Evolutionary conservation across 2,329 filamentous ascomycete species (phyloP).

Genomic region (Clarireedia sp.): DNA sequence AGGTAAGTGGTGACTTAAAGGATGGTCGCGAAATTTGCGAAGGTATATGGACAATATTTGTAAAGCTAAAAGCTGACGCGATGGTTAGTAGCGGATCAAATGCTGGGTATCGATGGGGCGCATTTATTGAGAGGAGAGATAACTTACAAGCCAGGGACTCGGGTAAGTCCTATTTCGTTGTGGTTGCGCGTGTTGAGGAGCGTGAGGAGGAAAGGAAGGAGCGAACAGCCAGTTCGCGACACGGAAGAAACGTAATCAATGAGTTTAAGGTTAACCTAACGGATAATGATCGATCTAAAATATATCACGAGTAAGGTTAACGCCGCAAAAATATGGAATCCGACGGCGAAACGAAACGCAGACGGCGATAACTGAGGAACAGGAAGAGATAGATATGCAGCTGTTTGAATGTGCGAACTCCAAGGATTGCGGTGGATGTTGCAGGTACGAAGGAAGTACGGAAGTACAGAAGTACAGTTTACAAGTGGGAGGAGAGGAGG

Average conservation of each 20-base stretch:
- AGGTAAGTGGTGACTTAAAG: background rate
- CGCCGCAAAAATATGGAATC: background rate
- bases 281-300: too few relatives aligned
- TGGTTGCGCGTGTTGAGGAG: background rate
- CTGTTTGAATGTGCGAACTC: background rate
- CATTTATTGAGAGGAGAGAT: background rate
- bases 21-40: background rate
- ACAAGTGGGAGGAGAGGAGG: background rate
- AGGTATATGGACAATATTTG: background rate
- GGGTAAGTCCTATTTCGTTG: background rate
- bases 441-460: background rate
- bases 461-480: background rate
- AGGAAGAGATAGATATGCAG: background rate
- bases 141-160: background rate
- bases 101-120: background rate
- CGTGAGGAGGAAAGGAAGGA: background rate
- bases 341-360: background rate
- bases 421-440: background rate
- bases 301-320: too few relatives aligned
- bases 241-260: constrained; percentile 1
- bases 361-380: background rate
- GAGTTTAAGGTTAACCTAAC: too few relatives aligned
- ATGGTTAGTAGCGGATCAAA: background rate
- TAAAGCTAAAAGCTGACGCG: background rate
- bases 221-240: constrained; percentile 3